Percentiles rank a stretch among this genome's conserved stretches.
phyloP scores from a whole-genome alignment of 1,284 basidiomycete genomes.

The Lentinula novae-zelandiae region DNA sequence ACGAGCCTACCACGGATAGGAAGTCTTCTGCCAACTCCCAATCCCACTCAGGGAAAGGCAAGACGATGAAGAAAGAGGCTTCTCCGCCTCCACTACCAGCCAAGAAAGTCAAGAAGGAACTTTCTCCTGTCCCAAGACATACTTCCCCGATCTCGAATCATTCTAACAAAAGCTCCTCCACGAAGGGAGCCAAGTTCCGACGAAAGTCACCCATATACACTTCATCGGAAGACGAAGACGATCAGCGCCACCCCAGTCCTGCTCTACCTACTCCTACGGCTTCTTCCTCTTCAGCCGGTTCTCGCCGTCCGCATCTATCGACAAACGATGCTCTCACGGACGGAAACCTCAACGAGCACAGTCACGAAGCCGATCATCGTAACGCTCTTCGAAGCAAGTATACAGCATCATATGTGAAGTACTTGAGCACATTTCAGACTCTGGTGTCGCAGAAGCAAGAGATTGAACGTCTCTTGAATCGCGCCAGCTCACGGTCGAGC shows the following conservation, averaged over 20 bases:
- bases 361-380: conserved; percentile 38
- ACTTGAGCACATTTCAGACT: conserved; percentile 42
- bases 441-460: conserved; percentile 45
- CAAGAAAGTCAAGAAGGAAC: conserved; percentile 15
- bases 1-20: conserved; percentile 15
- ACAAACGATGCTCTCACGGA: background rate
- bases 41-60: conserved; percentile 20
- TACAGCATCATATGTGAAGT: conserved; percentile 43
- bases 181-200: conserved; percentile 31
- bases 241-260: conserved; percentile 8
- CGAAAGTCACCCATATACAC: conserved; percentile 53
- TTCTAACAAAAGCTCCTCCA: conserved; percentile 21
- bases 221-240: conserved; percentile 56
- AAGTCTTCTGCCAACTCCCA: conserved; percentile 26
- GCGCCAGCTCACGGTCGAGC: conserved; percentile 31
- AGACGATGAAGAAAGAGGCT: conserved; percentile 33
- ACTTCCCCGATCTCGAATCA: conserved; percentile 20
- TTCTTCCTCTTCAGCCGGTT: conserved; percentile 21
- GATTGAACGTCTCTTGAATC: conserved; percentile 36
- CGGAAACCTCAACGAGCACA: conserved; percentile 14
- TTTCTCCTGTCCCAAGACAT: conserved; percentile 12
- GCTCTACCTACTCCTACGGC: conserved; percentile 21
- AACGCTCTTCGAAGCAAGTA: conserved; percentile 49
- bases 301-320: conserved; percentile 16
- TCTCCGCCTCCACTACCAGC: conserved; percentile 22